Evolutionary conservation across 2,329 filamentous ascomycete species (phyloP), one percentile per base, ranked within the genome.

Genomic region (Cladorrhinum sp.): DNA sequence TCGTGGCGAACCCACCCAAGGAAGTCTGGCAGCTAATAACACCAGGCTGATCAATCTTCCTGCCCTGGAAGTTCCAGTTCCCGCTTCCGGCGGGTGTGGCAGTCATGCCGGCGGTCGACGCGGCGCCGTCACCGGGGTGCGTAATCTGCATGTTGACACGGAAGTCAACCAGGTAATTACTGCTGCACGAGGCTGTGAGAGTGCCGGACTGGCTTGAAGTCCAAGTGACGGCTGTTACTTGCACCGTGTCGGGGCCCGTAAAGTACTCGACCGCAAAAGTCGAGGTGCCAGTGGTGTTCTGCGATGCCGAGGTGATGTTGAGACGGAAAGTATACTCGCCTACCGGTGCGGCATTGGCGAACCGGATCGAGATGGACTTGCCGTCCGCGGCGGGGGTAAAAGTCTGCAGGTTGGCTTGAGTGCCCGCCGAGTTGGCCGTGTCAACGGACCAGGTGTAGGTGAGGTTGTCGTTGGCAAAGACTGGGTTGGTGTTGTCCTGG

Each of bases 71-170:
- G 16, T 55, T 38, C 62, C 62, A 64, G 22, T 38, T 18, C 0
- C 62, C 62, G 8, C 57, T 64, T 9, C 55, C 55, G 2, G 62
- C 57, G 12, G 62, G 62, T 1, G 62, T 62, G 3, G 62, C 60
- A 5, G 62, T 55, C 62, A 64, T 64, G 13, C 49, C 24, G 13
- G 38, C 32, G 2, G 60, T 64, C 2, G 60, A 54, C n/a, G 49
- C 22, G 1, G 50, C 62, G 2, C 29, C 23, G 38, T 62, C 62
- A 18, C 57, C 62, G 4, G 62, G 62, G 20, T 64, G 62, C 7
- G 62, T 64, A 2, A 64, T 60, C n/a, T 36, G 48, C 64, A 65
- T 65, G 36, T 50, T 57, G 2, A 65, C 59, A 13, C 50, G 32
- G 10, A 23, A 49, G 8, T 65, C 62, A 0, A 59, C 60, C 2